phyloP scores from a whole-genome alignment of 148 eudicot species.

The Amaranthus cruentus region DNA sequence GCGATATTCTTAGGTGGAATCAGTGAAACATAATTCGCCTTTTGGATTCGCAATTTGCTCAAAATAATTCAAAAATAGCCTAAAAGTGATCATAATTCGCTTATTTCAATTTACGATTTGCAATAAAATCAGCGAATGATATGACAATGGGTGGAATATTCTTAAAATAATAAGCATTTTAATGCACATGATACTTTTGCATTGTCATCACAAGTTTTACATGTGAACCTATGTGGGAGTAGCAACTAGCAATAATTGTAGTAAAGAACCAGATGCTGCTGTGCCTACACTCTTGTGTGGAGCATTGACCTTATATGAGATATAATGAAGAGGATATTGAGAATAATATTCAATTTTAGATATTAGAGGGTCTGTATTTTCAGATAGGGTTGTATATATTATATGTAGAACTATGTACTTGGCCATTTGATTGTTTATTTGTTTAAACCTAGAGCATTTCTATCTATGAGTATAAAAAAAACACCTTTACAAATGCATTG shows the following conservation, averaged over 20 bases:
- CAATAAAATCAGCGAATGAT: too few species aligned
- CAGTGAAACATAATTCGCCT: too few species aligned
- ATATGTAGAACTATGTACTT: too few species aligned
- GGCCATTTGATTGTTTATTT: too few species aligned
- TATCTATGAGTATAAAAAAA: too few species aligned
- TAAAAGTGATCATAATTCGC: too few species aligned
- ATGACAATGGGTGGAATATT: background rate
- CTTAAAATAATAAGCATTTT: background rate
- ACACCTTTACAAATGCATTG: too few species aligned
- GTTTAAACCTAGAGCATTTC: too few species aligned
- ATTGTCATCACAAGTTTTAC: background rate
- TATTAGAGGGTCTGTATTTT: background rate
- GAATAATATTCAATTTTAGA: background rate
- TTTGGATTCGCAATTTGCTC: too few species aligned
- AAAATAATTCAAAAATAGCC: too few species aligned
- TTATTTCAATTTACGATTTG: too few species aligned
- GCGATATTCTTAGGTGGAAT: too few species aligned
- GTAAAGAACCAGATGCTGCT: slow-evolving; percentile 22
- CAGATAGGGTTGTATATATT: background rate
- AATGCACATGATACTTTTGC: slow-evolving; percentile 1
- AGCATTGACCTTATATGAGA: background rate
- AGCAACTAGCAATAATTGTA: background rate
- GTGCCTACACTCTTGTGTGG: background rate
- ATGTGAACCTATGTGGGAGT: background rate
- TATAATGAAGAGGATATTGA: background rate